A percentile compares a stretch with the other conserved stretches of the same genome.
Conservation (phyloP, 2,329 filamentous ascomycete species). For the Aspergillus latus region DNA sequence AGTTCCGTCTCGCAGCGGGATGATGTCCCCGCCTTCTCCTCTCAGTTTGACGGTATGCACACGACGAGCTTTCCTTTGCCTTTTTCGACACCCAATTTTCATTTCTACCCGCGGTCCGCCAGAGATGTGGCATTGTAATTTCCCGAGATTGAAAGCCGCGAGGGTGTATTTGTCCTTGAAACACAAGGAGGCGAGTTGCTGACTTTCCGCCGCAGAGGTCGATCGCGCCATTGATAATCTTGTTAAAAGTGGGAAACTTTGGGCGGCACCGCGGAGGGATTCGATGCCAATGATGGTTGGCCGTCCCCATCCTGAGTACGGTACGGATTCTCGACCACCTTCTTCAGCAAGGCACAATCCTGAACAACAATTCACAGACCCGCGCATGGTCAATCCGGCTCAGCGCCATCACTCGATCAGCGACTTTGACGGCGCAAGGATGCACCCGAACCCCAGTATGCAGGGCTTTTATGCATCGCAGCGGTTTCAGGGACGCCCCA, state of each 20-base stretch:
- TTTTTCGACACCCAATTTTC: background rate
- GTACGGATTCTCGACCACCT: constrained; percentile 45
- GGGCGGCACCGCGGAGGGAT: constrained; percentile 73
- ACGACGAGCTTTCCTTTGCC: background rate
- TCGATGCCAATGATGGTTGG: constrained; percentile 67
- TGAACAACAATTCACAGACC: constrained; percentile 55
- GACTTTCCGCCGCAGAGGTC: constrained; percentile 66
- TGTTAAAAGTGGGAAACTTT: constrained; percentile 94
- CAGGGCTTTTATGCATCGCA: constrained; percentile 95
- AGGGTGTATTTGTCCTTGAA: background rate
- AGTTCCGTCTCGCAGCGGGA: constrained; percentile 73
- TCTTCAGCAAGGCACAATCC: constrained; percentile 24
- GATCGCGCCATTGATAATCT: constrained; percentile 94
- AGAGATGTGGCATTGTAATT: background rate
- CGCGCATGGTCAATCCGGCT: constrained; percentile 64
- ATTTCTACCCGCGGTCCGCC: background rate
- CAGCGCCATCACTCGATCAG: constrained; percentile 80
- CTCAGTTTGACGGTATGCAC: constrained; percentile 82
- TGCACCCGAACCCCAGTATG: constrained; percentile 73
- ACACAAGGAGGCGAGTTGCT: constrained; percentile 20
- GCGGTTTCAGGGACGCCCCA: constrained; percentile 82
- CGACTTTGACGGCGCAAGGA: constrained; percentile 76
- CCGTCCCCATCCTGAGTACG: constrained; percentile 59
- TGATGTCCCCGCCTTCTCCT: constrained; percentile 74
- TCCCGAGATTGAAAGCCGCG: background rate